Evolutionary conservation across 164 flowering plant genomes (phyloP).

Genomic region (Berberis thunbergii): DNA sequence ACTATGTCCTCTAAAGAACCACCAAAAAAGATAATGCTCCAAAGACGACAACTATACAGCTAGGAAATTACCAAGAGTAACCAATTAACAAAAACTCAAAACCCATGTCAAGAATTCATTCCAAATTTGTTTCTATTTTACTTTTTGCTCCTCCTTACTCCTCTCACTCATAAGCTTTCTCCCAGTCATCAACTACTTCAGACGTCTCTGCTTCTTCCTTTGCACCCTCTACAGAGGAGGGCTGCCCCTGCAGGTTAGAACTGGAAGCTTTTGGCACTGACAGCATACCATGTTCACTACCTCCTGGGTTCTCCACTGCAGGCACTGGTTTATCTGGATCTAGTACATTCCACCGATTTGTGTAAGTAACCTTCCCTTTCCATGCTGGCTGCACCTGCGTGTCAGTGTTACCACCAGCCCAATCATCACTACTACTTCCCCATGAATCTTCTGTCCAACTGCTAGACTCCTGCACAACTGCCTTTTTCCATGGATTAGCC

Average conservation of each 20-base stretch:
- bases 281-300: constrained; percentile 6
- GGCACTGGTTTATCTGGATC: constrained; percentile 31
- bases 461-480: constrained; percentile 44
- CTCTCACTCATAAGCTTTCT: constrained; percentile 54
- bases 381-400: constrained; percentile 19
- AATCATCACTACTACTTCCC: constrained; percentile 42
- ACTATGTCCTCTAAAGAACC: too few relatives aligned
- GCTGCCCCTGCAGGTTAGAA: constrained; percentile 7
- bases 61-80: too few relatives aligned
- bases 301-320: constrained; percentile 7
- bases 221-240: constrained; percentile 1
- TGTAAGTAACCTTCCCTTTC: constrained; percentile 46
- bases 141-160: neutral
- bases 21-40: too few relatives aligned
- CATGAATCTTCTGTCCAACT: constrained; percentile 52
- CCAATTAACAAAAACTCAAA: too few relatives aligned
- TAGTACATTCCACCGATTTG: constrained; percentile 58
- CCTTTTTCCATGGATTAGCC: constrained; percentile 80
- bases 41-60: too few relatives aligned
- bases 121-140: neutral
- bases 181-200: constrained; percentile 90
- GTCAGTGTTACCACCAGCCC: constrained; percentile 26
- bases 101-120: too few relatives aligned
- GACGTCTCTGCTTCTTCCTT: constrained; percentile 10
- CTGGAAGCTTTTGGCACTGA: constrained; percentile 15